A percentile compares a stretch with the other conserved stretches of the same genome.
Evolutionary conservation across 148 eudicot genomes (phyloP).

Genomic region (Chenopodium formosanum): DNA sequence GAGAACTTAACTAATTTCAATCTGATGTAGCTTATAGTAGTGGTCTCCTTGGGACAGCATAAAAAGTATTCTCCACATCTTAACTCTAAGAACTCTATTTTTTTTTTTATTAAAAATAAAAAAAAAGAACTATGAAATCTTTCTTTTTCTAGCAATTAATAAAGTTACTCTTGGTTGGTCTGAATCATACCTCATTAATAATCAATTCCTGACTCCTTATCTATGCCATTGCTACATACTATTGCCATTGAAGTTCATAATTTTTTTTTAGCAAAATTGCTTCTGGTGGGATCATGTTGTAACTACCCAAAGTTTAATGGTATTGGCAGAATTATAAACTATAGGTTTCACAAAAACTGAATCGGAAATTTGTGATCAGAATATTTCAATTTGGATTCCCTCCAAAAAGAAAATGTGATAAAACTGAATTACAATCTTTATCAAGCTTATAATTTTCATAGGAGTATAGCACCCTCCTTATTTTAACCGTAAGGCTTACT

Average conservation of each 20-base stretch:
- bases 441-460: too few relatives aligned
- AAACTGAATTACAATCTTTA: not conserved
- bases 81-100: too few relatives aligned
- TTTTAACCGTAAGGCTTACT: not conserved
- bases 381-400: not conserved
- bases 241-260: not conserved
- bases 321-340: not conserved
- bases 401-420: not conserved
- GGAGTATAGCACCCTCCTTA: too few relatives aligned
- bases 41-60: not conserved
- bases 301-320: not conserved
- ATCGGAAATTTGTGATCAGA: not conserved
- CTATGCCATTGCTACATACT: not conserved
- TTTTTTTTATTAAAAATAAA: too few relatives aligned
- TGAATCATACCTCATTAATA: not conserved
- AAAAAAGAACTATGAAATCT: not conserved
- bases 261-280: not conserved
- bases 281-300: not conserved
- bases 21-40: slow-evolving; percentile 12
- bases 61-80: not conserved
- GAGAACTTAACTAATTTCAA: not conserved
- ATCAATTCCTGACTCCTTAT: not conserved
- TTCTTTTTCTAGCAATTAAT: not conserved
- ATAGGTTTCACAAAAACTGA: not conserved
- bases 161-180: too few relatives aligned